These are phyloP conservation scores for Vanilla planifolia DNA, from an alignment of 106 monocot genomes.

Conservation along the genomic window DNA sequence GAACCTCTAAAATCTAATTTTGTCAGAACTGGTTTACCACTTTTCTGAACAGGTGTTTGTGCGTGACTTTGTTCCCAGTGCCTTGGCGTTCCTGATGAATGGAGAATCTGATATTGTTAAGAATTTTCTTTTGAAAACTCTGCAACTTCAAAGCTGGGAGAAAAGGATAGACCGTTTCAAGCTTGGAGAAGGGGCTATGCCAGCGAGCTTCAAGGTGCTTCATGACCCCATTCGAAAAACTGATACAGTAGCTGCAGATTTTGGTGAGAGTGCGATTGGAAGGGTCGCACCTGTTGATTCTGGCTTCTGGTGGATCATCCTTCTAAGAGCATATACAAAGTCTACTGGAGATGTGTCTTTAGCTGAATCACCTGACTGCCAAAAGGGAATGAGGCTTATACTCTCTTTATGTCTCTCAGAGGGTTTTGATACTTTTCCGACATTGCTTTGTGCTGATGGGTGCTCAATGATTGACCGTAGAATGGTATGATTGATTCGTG, in stretches of 20 bases:
- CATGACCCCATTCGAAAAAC: conserved; percentile 50
- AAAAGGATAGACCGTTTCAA: conserved; percentile 56
- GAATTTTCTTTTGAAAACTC: conserved; percentile 52
- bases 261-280: conserved; percentile 64
- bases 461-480: conserved; percentile 63
- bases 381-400: conserved; percentile 57
- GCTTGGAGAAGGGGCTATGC: conserved; percentile 66
- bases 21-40: no score
- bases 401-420: conserved; percentile 46
- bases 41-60: conserved; percentile 24
- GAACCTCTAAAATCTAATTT: not conserved
- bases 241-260: conserved; percentile 48
- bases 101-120: conserved; percentile 54
- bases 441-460: conserved; percentile 57
- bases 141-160: conserved; percentile 57
- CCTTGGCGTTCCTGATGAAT: conserved; percentile 60
- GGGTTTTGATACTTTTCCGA: conserved; percentile 65
- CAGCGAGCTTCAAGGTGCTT: conserved; percentile 64
- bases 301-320: conserved; percentile 70
- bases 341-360: conserved; percentile 56
- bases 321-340: conserved; percentile 53
- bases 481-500: conserved; percentile 59
- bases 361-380: conserved; percentile 46
- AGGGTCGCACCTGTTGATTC: conserved; percentile 64
- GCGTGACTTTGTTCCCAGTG: conserved; percentile 59